phyloP scores from a whole-genome alignment of 768 basidiomycete species.

The Mycena pura region DNA sequence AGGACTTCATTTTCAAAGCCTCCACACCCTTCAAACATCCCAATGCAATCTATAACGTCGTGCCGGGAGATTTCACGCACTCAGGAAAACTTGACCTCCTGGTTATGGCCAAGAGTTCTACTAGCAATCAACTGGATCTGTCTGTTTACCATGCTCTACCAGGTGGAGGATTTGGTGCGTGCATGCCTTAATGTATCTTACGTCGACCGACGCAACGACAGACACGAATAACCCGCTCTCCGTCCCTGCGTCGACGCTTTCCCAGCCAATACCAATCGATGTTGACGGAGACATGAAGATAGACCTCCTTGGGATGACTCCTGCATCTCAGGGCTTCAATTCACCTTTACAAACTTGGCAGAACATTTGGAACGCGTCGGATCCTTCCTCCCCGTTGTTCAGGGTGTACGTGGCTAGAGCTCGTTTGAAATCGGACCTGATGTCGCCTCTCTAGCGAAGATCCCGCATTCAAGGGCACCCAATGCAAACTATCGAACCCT shows the following conservation, averaged over 20 bases:
- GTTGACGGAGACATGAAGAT: slow-evolving; percentile 88
- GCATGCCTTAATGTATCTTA: not conserved
- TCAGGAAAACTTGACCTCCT: slow-evolving; percentile 91
- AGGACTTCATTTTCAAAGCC: slow-evolving; percentile 60
- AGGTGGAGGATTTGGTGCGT: slow-evolving; percentile 71
- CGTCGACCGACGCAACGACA: slow-evolving; percentile 22
- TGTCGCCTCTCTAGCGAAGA: slow-evolving; percentile 51
- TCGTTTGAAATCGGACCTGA: not conserved
- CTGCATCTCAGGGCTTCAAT: slow-evolving; percentile 43
- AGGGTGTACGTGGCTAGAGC: slow-evolving; percentile 55
- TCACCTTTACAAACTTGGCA: slow-evolving; percentile 73
- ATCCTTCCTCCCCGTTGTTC: slow-evolving; percentile 61
- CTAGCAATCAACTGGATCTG: slow-evolving; percentile 63
- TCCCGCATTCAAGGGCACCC: slow-evolving; percentile 64
- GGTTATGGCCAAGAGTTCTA: slow-evolving; percentile 74
- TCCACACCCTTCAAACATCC: slow-evolving; percentile 62
- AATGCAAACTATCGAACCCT: slow-evolving; percentile 83
- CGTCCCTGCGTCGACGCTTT: slow-evolving; percentile 66
- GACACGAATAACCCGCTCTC: slow-evolving; percentile 52
- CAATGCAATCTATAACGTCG: slow-evolving; percentile 72
- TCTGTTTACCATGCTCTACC: slow-evolving; percentile 71
- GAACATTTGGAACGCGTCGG: slow-evolving; percentile 77
- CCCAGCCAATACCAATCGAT: slow-evolving; percentile 90
- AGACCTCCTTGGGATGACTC: slow-evolving; percentile 78
- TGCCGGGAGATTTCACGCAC: slow-evolving; percentile 94